These are phyloP conservation scores for Inosperma sp. DNA, from an alignment of 768 basidiomycete species.

Conservation along the genomic window DNA sequence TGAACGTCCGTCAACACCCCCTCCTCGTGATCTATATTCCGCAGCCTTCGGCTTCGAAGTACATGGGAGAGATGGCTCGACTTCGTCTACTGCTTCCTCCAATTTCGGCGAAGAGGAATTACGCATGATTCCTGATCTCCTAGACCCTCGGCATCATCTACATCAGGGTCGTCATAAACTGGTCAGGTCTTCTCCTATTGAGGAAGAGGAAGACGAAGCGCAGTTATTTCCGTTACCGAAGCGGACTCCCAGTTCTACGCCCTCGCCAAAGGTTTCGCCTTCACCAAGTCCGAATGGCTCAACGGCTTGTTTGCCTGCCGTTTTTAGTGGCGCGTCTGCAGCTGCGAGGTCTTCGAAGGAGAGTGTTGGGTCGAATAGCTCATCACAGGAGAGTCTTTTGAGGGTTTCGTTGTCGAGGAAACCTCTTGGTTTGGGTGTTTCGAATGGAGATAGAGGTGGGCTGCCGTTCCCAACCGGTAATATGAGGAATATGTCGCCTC, in stretches of 20 bases:
- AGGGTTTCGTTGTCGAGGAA: slow-evolving; percentile 19
- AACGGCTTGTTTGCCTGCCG: slow-evolving; percentile 19
- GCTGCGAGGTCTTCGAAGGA: slow-evolving; percentile 19
- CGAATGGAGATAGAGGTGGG: no score
- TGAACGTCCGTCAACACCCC: slow-evolving; percentile 26
- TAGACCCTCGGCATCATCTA: slow-evolving; percentile 10
- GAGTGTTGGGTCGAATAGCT: slow-evolving; percentile 16
- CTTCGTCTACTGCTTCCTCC: slow-evolving; percentile 13
- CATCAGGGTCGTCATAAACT: slow-evolving; percentile 12
- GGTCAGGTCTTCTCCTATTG: slow-evolving; percentile 36
- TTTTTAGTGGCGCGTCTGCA: slow-evolving; percentile 1
- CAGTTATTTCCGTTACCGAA: slow-evolving; percentile 58
- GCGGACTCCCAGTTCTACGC: slow-evolving; percentile 45
- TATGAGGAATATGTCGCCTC: no score
- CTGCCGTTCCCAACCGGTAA: no score
- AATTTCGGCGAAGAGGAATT: slow-evolving; percentile 1
- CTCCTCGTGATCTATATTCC: slow-evolving; percentile 7
- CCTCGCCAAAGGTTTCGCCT: slow-evolving; percentile 27
- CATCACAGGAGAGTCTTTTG: slow-evolving; percentile 19
- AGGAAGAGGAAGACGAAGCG: slow-evolving; percentile 54
- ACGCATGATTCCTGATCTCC: slow-evolving; percentile 12
- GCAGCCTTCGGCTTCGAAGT: slow-evolving; percentile 13
- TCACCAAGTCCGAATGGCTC: slow-evolving; percentile 34
- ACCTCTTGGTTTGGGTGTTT: slow-evolving; percentile 1
- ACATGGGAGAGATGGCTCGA: slow-evolving; percentile 9